These are phyloP conservation scores for Arthroderma uncinatum DNA, from an alignment of 2,329 filamentous ascomycete species.

Conservation along the genomic window DNA sequence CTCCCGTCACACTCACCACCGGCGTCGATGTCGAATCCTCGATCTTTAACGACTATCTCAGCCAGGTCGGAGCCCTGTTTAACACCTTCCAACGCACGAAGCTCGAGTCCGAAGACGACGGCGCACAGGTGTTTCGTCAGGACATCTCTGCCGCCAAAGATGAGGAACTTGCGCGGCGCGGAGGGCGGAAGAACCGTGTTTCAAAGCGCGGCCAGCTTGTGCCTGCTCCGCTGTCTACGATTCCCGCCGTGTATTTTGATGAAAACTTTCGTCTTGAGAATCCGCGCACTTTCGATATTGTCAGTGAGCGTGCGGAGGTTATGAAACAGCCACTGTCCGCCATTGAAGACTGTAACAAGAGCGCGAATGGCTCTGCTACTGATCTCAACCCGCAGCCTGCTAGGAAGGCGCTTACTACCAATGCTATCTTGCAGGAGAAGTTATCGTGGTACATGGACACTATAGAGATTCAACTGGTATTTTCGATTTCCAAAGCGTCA, in stretches of 20 bases:
- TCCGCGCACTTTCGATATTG: constrained; percentile 75
- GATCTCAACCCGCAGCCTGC: constrained; percentile 29
- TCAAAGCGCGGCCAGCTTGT: constrained; percentile 42
- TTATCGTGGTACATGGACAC: constrained; percentile 97
- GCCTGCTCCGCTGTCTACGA: constrained; percentile 67
- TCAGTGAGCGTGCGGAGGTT: constrained; percentile 77
- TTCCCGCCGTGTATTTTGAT: constrained; percentile 75
- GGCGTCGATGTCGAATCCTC: constrained; percentile 59
- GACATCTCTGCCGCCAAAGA: constrained; percentile 45
- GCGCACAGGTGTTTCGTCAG: constrained; percentile 30
- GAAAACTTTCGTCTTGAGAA: constrained; percentile 80
- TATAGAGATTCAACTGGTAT: constrained; percentile 78
- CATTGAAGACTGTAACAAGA: constrained; percentile 35
- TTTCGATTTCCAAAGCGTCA: constrained; percentile 75
- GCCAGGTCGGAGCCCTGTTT: constrained; percentile 64
- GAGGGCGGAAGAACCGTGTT: constrained; percentile 37
- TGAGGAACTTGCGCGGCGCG: constrained; percentile 40
- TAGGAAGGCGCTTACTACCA: constrained; percentile 70
- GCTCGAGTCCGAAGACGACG: constrained; percentile 39
- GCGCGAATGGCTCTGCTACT: constrained; percentile 39
- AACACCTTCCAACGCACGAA: constrained; percentile 56
- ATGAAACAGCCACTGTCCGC: constrained; percentile 37
- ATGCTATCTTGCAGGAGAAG: constrained; percentile 83
- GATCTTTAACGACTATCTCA: constrained; percentile 64
- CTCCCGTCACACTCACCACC: constrained; percentile 69